Base-by-base conservation (phyloP, 306 rosid genomes). In the Geum urbanum region DNA sequence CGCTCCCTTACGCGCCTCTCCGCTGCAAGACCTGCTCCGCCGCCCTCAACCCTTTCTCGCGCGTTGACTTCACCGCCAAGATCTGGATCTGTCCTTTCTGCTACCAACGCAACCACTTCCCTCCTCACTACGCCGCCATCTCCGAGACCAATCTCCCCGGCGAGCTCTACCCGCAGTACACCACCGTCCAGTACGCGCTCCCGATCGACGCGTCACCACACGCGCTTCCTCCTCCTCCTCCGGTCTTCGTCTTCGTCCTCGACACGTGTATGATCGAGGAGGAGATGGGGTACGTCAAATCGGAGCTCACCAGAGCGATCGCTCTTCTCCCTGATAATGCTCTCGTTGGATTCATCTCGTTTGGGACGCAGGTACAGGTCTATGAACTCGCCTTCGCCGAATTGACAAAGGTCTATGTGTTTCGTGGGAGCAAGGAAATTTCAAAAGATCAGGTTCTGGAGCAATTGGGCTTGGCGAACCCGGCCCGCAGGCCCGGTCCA, bases 51-150 rank as follows among this genome's bases (percentile, higher is more conserved):
- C 90, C 98, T 3, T 90, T 76, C 74, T 71, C 89, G 3, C 91
- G 96, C 50, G 96, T 94, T 9, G 98, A 90, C 75, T 88, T 86
- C 82, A 73, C 76, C 52, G 97, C 98, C 27, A 94, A 84, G 94
- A 90, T 94, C 96, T 94, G 98, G 98, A 94, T 94, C 95, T 94
- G 98, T 51, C 98, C 97, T 0, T 90, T 94, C 72, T 94, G 98
- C 67, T 94, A 84, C 52, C 97, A 90, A 57, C 86, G 97, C 44
- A 88, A 89, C 46, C 98, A 88, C 51, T 94, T 94, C 47, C 97
- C 97, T 5, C 97, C 90, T 11, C 94, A 94, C 55, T 94, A 94
- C 71, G 46, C 48, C 75, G 78, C 74, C 63, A 90, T 94, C 84
- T 94, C 98, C 18, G 96, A 94, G 51, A 85, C 96, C 54, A 84